Conservation (phyloP, 306 rosid genomes). For the Pachyrhizus erosus region DNA sequence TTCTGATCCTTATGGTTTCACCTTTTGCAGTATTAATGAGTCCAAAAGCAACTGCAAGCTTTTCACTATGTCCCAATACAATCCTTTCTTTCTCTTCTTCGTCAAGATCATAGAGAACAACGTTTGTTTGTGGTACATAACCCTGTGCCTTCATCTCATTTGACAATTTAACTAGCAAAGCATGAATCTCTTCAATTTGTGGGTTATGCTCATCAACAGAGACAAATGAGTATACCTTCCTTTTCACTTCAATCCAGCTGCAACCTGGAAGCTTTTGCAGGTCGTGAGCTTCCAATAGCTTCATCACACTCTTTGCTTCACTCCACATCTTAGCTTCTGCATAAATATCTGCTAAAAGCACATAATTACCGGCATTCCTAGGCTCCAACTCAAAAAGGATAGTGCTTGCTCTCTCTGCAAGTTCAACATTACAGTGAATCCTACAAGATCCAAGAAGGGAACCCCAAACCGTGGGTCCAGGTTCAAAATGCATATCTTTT, state of each 20-base stretch:
- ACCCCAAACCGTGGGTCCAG: constrained; percentile 89
- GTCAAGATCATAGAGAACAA: constrained; percentile 78
- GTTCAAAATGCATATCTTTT: constrained; percentile 76
- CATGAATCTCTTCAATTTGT: constrained; percentile 73
- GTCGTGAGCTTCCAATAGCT: constrained; percentile 64
- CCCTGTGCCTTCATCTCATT: constrained; percentile 82
- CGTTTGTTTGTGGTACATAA: constrained; percentile 68
- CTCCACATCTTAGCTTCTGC: constrained; percentile 78
- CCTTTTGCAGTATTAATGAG: constrained; percentile 76
- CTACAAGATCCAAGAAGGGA: constrained; percentile 89
- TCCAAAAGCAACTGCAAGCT: constrained; percentile 91
- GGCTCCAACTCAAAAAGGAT: constrained; percentile 85
- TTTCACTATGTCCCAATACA: constrained; percentile 89
- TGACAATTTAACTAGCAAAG: constrained; percentile 63
- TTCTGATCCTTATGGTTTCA: constrained; percentile 78
- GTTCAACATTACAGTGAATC: constrained; percentile 83
- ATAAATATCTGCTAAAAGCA: constrained; percentile 85
- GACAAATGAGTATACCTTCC: constrained; percentile 70
- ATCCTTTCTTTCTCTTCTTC: constrained; percentile 86
- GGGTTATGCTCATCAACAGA: constrained; percentile 74
- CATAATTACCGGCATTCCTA: constrained; percentile 84
- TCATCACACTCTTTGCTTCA: constrained; percentile 72
- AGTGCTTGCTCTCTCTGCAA: constrained; percentile 82
- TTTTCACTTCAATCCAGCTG: constrained; percentile 86
- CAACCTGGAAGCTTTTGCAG: constrained; percentile 83